Evolutionary conservation across 768 basidiomycete genomes (phyloP).

Genomic region (Xanthoconium purpureum): DNA sequence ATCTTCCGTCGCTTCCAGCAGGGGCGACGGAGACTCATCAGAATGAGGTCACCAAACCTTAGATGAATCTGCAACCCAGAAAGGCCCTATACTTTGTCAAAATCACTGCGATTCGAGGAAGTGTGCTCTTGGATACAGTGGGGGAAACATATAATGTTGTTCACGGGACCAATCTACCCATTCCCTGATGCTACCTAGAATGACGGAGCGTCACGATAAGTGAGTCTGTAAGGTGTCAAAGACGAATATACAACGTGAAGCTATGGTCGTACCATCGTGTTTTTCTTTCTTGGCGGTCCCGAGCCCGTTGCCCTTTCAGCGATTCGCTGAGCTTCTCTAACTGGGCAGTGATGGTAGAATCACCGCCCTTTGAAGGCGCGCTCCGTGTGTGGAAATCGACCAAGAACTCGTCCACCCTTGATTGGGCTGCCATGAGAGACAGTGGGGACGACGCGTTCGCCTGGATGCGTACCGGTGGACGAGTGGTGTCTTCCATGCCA

Average conservation of each 20-base stretch:
- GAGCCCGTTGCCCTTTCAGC: slow-evolving; percentile 45
- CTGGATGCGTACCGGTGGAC: slow-evolving; percentile 47
- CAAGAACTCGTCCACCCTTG: slow-evolving; percentile 44
- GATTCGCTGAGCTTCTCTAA: slow-evolving; percentile 55
- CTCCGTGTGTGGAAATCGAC: slow-evolving; percentile 47
- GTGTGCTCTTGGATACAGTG: too few relatives aligned
- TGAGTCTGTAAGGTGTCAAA: too few relatives aligned
- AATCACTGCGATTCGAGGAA: too few relatives aligned
- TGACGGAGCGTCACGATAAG: too few relatives aligned
- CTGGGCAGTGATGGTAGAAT: slow-evolving; percentile 56
- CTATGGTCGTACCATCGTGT: slow-evolving; percentile 2
- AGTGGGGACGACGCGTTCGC: slow-evolving; percentile 36
- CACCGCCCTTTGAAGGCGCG: slow-evolving; percentile 47
- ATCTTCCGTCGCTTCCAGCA: too few relatives aligned
- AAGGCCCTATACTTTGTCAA: too few relatives aligned
- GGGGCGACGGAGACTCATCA: too few relatives aligned
- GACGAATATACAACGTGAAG: too few relatives aligned
- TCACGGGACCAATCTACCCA: too few relatives aligned
- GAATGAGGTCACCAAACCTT: too few relatives aligned
- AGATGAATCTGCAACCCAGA: too few relatives aligned
- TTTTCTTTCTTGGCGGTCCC: slow-evolving; percentile 16
- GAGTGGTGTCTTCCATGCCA: slow-evolving; percentile 46
- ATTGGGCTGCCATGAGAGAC: slow-evolving; percentile 40
- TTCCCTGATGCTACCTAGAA: neutral
- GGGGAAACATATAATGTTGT: too few relatives aligned